phyloP scores from a whole-genome alignment of 768 basidiomycete species.

The Pholiota conissans region DNA sequence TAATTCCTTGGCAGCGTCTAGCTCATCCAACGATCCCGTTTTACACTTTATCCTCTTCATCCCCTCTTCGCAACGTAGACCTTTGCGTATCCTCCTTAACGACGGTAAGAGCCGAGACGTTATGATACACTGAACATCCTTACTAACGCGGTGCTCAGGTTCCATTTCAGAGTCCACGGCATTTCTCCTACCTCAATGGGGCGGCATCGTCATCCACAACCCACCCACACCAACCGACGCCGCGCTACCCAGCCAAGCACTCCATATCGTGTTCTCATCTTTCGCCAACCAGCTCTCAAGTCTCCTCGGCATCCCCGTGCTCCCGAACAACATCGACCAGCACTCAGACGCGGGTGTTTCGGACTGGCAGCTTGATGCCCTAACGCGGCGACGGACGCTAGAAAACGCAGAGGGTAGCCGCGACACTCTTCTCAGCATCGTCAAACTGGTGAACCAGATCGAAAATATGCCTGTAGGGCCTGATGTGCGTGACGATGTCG shows the following conservation, averaged over 20 bases:
- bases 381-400: conserved; percentile 65
- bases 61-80: conserved; percentile 67
- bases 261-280: conserved; percentile 55
- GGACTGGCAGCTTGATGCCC: conserved; percentile 80
- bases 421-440: conserved; percentile 80
- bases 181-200: conserved; percentile 94
- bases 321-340: conserved; percentile 47
- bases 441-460: conserved; percentile 82
- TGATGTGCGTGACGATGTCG: conserved; percentile 73
- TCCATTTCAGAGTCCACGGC: conserved; percentile 48
- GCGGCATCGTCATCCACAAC: conserved; percentile 82
- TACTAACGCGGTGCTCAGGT: conserved; percentile 13
- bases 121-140: conserved; percentile 1
- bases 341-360: conserved; percentile 38
- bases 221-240: conserved; percentile 32
- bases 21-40: conserved; percentile 91
- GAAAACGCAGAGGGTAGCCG: conserved; percentile 69
- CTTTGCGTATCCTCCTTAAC: conserved; percentile 63
- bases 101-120: conserved; percentile 38
- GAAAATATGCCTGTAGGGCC: conserved; percentile 89
- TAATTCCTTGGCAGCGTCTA: conserved; percentile 63
- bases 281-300: conserved; percentile 74
- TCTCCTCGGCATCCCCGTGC: conserved; percentile 77
- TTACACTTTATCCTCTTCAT: conserved; percentile 91
- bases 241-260: conserved; percentile 41